These are phyloP conservation scores for Hemileccinum impolitum DNA, from an alignment of 768 basidiomycete genomes.

Conservation along the genomic window DNA sequence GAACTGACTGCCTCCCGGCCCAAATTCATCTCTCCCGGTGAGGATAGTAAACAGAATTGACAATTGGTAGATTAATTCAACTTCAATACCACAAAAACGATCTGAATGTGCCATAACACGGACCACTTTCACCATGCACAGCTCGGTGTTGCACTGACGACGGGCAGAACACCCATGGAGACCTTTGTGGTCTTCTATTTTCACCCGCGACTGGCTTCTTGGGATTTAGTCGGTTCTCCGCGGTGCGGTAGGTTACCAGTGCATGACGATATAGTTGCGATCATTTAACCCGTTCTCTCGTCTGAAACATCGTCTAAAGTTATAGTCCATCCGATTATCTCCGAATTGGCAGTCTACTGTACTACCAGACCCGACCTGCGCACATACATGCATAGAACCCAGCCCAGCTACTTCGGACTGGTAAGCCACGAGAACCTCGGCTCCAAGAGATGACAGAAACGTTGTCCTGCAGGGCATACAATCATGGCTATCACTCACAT, in stretches of 20 bases:
- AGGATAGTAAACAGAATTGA: no score
- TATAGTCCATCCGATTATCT: conserved; percentile 6
- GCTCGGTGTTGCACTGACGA: conserved; percentile 9
- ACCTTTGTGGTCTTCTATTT: conserved; percentile 11
- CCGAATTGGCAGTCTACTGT: background rate
- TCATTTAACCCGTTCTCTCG: conserved; percentile 2
- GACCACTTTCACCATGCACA: no score
- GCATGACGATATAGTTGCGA: background rate
- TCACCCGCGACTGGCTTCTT: conserved; percentile 11
- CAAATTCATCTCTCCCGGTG: conserved; percentile 6
- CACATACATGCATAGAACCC: conserved; percentile 1
- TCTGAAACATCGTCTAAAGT: conserved; percentile 10
- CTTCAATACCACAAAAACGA: no score
- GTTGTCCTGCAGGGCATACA: background rate
- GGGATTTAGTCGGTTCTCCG: conserved; percentile 23
- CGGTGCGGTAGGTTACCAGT: conserved; percentile 10
- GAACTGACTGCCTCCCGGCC: background rate
- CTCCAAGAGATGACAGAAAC: background rate
- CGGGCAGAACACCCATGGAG: conserved; percentile 1
- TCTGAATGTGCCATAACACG: no score
- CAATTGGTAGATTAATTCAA: no score
- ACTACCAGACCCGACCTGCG: background rate
- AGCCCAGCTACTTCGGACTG: conserved; percentile 1
- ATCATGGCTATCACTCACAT: background rate
- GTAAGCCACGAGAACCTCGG: background rate